Conservation (phyloP, 306 rosid species). For the Prunus mira region DNA sequence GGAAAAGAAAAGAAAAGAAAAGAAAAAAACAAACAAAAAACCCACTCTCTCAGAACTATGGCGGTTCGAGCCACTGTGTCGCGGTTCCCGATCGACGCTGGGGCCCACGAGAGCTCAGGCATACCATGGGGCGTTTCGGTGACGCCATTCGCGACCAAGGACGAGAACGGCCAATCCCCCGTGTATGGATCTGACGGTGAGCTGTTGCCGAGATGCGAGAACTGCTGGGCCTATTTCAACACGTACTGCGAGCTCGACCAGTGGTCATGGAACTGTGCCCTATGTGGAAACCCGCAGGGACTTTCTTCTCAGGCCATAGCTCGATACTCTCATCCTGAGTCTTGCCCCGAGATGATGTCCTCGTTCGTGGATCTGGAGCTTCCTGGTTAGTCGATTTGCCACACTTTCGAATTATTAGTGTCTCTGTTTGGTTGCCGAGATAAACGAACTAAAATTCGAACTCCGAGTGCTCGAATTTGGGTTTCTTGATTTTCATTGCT, state of each 20-base stretch:
- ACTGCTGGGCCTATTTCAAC: constrained; percentile 92
- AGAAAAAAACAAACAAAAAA: not conserved
- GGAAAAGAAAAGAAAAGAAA: not conserved
- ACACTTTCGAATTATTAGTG: not conserved
- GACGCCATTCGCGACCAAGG: constrained; percentile 65
- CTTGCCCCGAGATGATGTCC: constrained; percentile 85
- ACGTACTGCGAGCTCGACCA: constrained; percentile 82
- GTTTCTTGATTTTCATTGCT: not conserved
- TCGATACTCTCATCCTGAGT: constrained; percentile 70
- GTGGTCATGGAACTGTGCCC: constrained; percentile 88
- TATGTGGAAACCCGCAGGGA: constrained; percentile 90
- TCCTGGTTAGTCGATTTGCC: constrained; percentile 39
- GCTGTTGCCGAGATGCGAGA: constrained; percentile 79
- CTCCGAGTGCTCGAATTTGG: not conserved
- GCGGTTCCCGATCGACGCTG: constrained; percentile 77
- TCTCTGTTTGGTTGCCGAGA: constrained; percentile 4
- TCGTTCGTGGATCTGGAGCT: constrained; percentile 95
- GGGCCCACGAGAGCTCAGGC: constrained; percentile 85
- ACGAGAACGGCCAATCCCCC: constrained; percentile 64
- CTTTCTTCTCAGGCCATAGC: constrained; percentile 67
- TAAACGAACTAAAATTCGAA: not conserved
- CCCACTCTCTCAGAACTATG: constrained; percentile 33
- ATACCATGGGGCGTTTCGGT: constrained; percentile 89
- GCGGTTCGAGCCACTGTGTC: constrained; percentile 82
- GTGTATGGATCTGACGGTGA: constrained; percentile 69